phyloP scores from a whole-genome alignment of 768 basidiomycete species.

The Xanthoconium purpureum region DNA sequence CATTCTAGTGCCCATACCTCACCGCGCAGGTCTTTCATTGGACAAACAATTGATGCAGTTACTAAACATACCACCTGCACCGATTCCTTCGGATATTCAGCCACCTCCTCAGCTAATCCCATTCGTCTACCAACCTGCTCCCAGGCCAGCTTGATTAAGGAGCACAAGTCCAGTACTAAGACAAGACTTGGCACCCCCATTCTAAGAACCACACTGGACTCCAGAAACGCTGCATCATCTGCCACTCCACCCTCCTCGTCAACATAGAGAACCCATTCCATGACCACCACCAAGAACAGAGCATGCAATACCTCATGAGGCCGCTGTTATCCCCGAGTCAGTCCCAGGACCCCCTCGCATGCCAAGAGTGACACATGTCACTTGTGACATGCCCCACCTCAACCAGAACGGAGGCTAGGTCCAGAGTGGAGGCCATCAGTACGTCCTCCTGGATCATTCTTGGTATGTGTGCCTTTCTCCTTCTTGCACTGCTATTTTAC shows the following conservation, averaged over 20 bases:
- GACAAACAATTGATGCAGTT: constrained; percentile 61
- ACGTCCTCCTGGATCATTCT: constrained; percentile 17
- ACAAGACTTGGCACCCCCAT: constrained; percentile 26
- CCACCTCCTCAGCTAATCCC: constrained; percentile 53
- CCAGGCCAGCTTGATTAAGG: constrained; percentile 36
- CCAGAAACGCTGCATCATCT: constrained; percentile 20
- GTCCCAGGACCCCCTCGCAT: constrained; percentile 4
- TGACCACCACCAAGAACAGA: not conserved
- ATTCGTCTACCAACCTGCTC: constrained; percentile 52
- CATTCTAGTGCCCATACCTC: constrained; percentile 45
- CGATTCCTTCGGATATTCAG: constrained; percentile 39
- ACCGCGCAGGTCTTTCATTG: constrained; percentile 47
- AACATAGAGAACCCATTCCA: constrained; percentile 7
- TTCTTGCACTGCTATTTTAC: constrained; percentile 5
- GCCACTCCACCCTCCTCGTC: constrained; percentile 6
- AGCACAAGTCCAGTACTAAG: constrained; percentile 39
- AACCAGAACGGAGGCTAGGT: constrained; percentile 11
- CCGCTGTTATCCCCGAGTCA: constrained; percentile 10
- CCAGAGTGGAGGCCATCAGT: constrained; percentile 24
- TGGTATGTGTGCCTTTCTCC: constrained; percentile 13
- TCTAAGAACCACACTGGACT: constrained; percentile 22
- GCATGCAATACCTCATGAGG: not conserved
- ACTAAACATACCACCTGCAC: constrained; percentile 44
- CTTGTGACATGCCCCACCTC: constrained; percentile 10
- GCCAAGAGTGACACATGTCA: constrained; percentile 2